A percentile compares a stretch with the other conserved stretches of the same genome.
Evolutionary conservation across 2,329 filamentous ascomycete species (phyloP).

Genomic region (Huntiella savannae): DNA sequence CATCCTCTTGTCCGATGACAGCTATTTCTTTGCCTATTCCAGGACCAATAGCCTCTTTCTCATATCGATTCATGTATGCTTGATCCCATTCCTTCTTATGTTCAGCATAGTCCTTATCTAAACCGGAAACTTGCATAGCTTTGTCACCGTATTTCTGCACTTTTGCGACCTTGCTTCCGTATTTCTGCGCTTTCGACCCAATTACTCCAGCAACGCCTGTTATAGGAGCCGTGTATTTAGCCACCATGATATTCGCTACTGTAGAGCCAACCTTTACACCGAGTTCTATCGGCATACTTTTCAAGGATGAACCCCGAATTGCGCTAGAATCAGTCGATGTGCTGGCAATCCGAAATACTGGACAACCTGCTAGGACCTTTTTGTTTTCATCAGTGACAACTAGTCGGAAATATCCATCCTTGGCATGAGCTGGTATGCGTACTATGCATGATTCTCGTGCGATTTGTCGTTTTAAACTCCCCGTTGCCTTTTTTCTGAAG

Average conservation of each 20-base stretch:
- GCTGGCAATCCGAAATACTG: conserved; percentile 50
- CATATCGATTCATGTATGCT: background rate
- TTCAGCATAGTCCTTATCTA: conserved; percentile 16
- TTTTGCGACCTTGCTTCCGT: conserved; percentile 17
- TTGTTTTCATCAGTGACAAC: conserved; percentile 37
- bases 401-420: conserved; percentile 50
- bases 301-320: conserved; percentile 43
- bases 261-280: conserved; percentile 38
- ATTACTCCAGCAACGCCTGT: conserved; percentile 26
- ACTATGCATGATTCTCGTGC: conserved; percentile 45
- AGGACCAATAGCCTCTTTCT: background rate
- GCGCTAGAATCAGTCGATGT: conserved; percentile 41
- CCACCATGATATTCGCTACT: conserved; percentile 18
- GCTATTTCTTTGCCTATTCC: conserved; percentile 10
- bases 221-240: conserved; percentile 9
- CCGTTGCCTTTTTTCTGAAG: conserved; percentile 38
- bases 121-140: conserved; percentile 18
- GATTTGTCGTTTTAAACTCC: conserved; percentile 26
- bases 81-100: conserved; percentile 16
- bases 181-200: conserved; percentile 14
- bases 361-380: conserved; percentile 43
- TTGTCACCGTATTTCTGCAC: conserved; percentile 13
- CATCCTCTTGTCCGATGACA: conserved; percentile 29
- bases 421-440: conserved; percentile 41
- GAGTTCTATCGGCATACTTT: conserved; percentile 45